Percentiles rank a stretch among this genome's conserved stretches.
Evolutionary conservation across 129 eudicot species (phyloP).

Genomic region (Artemisia tridentata): DNA sequence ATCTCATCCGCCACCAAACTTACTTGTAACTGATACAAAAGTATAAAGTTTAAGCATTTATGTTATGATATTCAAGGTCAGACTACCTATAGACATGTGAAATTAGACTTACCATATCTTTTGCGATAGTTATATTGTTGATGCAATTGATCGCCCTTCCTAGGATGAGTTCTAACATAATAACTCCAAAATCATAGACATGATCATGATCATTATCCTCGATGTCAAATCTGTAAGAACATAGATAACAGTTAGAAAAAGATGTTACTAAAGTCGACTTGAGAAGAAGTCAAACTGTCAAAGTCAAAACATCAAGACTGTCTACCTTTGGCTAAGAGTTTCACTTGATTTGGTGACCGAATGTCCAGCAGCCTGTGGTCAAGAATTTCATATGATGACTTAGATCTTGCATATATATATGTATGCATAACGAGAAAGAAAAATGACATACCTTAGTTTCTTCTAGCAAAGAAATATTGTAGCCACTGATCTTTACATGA

Average conservation of each 20-base stretch:
- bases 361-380: conserved; percentile 33
- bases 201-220: conserved; percentile 55
- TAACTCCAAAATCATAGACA: conserved; percentile 64
- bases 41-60: background rate
- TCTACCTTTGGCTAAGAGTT: conserved; percentile 31
- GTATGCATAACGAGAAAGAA: background rate
- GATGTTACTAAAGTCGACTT: background rate
- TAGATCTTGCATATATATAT: background rate
- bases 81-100: background rate
- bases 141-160: conserved; percentile 44
- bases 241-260: background rate
- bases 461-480: conserved; percentile 46
- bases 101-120: conserved; percentile 47
- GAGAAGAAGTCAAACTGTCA: background rate
- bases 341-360: conserved; percentile 37
- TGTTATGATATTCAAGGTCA: background rate
- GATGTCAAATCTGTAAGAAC: conserved; percentile 38
- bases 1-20: conserved; percentile 49
- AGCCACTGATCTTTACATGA: conserved; percentile 62
- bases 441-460: conserved; percentile 26
- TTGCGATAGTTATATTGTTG: conserved; percentile 38
- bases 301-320: background rate
- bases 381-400: background rate
- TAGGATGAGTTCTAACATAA: conserved; percentile 56
- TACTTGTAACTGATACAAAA: conserved; percentile 41